Evolutionary conservation across 75 land plant genomes (phyloP).

Genomic region (Chamaecyparis obtusa): DNA sequence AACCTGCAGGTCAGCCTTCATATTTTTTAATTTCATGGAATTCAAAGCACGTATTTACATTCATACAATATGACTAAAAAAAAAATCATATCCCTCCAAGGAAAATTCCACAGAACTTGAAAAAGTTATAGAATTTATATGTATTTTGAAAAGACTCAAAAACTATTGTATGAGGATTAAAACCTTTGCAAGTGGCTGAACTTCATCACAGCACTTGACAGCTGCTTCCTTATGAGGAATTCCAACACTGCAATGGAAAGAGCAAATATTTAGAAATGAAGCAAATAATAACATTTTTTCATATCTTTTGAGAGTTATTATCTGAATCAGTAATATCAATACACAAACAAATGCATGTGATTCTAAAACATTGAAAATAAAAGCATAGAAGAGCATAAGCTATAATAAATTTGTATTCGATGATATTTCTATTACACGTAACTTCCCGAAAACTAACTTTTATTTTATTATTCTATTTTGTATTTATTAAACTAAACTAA

Average conservation of each 20-base stretch:
- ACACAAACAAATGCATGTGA: not conserved
- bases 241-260: constrained; percentile 43
- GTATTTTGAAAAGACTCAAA: not conserved
- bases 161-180: not conserved
- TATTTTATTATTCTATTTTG: too few relatives aligned
- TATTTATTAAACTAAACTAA: too few relatives aligned
- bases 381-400: too few relatives aligned
- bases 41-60: not conserved
- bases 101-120: constrained; percentile 27
- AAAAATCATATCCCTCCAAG: constrained; percentile 8
- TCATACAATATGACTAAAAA: not conserved
- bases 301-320: not conserved
- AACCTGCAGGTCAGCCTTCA: constrained; percentile 21
- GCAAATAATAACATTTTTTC: constrained; percentile 6
- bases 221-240: constrained; percentile 78
- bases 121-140: constrained; percentile 21
- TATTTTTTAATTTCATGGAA: not conserved
- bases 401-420: too few relatives aligned
- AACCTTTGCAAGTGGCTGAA: constrained; percentile 72
- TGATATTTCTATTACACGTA: too few relatives aligned
- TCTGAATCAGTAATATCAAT: not conserved
- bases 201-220: constrained; percentile 68
- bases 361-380: too few relatives aligned
- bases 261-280: not conserved
- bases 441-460: too few relatives aligned